These are phyloP conservation scores for Rhizoctonia solani DNA, from an alignment of 1,284 basidiomycete species.

Conservation along the genomic window DNA sequence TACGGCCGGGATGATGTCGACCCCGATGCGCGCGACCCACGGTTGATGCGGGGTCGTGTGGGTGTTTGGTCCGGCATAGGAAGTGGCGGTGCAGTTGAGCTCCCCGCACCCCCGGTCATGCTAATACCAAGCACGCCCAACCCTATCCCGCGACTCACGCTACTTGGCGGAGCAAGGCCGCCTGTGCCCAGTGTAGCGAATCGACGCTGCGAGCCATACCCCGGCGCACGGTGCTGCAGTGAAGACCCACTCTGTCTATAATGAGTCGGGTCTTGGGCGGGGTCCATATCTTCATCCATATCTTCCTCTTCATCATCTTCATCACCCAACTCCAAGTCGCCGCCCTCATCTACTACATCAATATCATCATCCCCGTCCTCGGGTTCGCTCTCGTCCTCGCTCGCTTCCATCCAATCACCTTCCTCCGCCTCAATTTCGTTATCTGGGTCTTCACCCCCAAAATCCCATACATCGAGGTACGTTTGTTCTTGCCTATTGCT, in stretches of 20 bases:
- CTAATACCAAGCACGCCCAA: conserved; percentile 25
- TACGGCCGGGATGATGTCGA: conserved; percentile 27
- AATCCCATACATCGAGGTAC: conserved; percentile 85
- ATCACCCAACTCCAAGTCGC: conserved; percentile 52
- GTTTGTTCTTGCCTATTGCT: conserved; percentile 81
- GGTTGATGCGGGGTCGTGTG: conserved; percentile 29
- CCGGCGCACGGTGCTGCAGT: conserved; percentile 19
- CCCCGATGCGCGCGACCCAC: conserved; percentile 25
- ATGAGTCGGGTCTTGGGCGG: conserved; percentile 16
- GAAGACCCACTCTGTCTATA: conserved; percentile 30
- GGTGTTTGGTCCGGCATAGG: conserved; percentile 18
- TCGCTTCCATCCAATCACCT: conserved; percentile 58
- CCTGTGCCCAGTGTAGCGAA: neutral
- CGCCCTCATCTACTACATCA: conserved; percentile 50
- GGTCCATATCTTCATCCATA: conserved; percentile 22
- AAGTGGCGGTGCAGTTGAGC: conserved; percentile 22
- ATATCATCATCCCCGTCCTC: conserved; percentile 53
- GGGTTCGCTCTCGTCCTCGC: conserved; percentile 53
- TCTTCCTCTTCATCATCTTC: conserved; percentile 76
- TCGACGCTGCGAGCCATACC: conserved; percentile 30
- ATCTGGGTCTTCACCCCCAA: conserved; percentile 61
- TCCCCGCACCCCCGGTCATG: conserved; percentile 8
- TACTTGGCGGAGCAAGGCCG: neutral
- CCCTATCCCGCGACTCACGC: conserved; percentile 15
- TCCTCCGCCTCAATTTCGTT: conserved; percentile 47